Evolutionary conservation across 106 monocot genomes (phyloP).

Genomic region (Dendrobium officinale): DNA sequence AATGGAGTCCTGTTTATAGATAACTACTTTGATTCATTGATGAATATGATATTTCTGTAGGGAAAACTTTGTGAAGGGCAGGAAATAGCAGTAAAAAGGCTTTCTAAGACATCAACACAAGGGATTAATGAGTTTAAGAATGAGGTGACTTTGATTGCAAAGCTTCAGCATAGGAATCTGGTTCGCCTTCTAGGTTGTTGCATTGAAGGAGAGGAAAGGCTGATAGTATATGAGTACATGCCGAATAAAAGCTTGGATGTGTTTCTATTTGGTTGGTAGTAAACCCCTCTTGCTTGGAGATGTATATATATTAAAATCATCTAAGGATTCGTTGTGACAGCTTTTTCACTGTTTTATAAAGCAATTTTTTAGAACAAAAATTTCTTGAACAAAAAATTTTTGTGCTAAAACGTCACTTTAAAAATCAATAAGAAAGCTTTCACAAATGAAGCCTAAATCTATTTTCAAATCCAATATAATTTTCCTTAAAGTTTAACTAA

Average conservation of each 20-base stretch:
- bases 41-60: background rate
- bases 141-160: constrained; percentile 17
- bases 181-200: constrained; percentile 31
- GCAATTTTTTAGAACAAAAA: too few species aligned
- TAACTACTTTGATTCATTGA: background rate
- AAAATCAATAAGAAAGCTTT: too few species aligned
- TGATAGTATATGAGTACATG: constrained; percentile 40
- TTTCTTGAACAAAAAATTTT: too few species aligned
- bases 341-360: too few species aligned
- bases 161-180: constrained; percentile 32
- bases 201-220: constrained; percentile 23
- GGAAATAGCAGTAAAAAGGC: constrained; percentile 28
- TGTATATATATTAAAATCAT: too few species aligned
- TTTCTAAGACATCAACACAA: constrained; percentile 19
- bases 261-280: constrained; percentile 24
- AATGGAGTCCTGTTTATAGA: background rate
- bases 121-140: constrained; percentile 31
- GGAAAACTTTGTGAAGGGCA: constrained; percentile 17
- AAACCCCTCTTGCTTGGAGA: background rate
- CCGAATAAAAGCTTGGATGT: constrained; percentile 29
- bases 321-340: too few species aligned
- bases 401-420: too few species aligned
- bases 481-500: too few species aligned
- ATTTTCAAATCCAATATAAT: too few species aligned
- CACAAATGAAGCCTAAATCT: too few species aligned